Percentiles rank a stretch among this genome's conserved stretches.
Evolutionary conservation across 176 grass and related monocot species (phyloP).

Genomic region (Oropetium thomaeum): DNA sequence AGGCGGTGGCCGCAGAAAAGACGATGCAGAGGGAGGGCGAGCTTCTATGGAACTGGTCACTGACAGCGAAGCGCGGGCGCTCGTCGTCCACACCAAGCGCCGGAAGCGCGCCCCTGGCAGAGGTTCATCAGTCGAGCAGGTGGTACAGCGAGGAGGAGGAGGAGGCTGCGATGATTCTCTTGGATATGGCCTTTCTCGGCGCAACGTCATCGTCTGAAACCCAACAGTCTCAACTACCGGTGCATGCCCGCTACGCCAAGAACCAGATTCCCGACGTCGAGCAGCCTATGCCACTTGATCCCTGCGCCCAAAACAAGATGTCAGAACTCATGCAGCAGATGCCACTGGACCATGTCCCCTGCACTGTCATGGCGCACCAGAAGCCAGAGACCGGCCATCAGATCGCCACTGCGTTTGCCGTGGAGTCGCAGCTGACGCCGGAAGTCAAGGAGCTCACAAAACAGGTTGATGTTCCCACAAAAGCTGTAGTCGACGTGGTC

Average conservation of each 20-base stretch:
- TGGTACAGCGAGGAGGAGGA: constrained; percentile 24
- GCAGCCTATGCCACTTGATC: background rate
- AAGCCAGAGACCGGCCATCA: background rate
- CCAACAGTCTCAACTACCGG: background rate
- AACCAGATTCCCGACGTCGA: constrained; percentile 1
- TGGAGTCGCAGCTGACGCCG: background rate
- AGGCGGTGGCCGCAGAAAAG: background rate
- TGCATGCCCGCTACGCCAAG: background rate
- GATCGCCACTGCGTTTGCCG: too few relatives aligned
- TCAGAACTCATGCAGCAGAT: background rate
- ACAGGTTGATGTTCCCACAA: background rate
- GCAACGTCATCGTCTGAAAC: background rate
- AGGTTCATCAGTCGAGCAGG: background rate
- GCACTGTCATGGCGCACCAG: background rate
- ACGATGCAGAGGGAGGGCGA: background rate
- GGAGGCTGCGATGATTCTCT: constrained; percentile 31
- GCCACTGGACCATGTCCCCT: background rate
- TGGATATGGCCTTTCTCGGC: constrained; percentile 10
- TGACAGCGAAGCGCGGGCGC: constrained; percentile 24
- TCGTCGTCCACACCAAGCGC: background rate
- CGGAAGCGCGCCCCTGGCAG: background rate
- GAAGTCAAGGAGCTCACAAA: background rate
- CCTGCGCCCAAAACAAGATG: background rate
- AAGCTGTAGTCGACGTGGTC: background rate
- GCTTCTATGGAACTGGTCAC: background rate